A percentile compares a stretch with the other conserved stretches of the same genome.
phyloP scores from a whole-genome alignment of 2,329 filamentous ascomycete genomes.

The Thelonectria olida region DNA sequence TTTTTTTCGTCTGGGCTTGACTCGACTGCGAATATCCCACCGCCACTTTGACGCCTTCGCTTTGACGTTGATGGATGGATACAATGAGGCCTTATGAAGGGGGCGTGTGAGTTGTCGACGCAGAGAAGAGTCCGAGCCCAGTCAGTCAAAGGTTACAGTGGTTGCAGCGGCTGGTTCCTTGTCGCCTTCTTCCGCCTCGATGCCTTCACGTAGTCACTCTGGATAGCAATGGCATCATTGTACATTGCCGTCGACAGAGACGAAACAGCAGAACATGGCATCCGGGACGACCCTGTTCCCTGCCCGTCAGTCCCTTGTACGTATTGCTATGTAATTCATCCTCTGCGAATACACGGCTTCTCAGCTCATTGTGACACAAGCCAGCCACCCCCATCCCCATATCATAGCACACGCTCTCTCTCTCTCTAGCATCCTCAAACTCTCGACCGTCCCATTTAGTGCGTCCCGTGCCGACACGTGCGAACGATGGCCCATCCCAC shows the following conservation, averaged over 20 bases:
- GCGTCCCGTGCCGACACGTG: conserved; percentile 28
- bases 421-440: too few relatives aligned
- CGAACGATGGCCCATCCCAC: too few relatives aligned
- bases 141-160: conserved; percentile 4
- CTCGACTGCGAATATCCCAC: not conserved
- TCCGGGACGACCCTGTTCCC: not conserved
- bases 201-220: too few relatives aligned
- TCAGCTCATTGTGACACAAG: conserved; percentile 16
- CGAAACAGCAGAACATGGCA: not conserved
- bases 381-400: not conserved
- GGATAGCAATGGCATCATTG: not conserved
- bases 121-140: too few relatives aligned
- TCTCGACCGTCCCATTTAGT: too few relatives aligned
- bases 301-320: not conserved
- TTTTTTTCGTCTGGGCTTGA: not conserved
- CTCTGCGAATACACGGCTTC: too few relatives aligned
- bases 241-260: not conserved
- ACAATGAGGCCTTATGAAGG: not conserved
- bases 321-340: too few relatives aligned
- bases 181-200: not conserved
- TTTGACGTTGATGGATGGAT: not conserved
- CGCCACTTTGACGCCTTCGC: not conserved
- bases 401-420: not conserved
- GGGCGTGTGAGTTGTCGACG: too few relatives aligned
- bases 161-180: conserved; percentile 6